These are phyloP conservation scores for Eimeria falciformis DNA, from an alignment of 169 alveolate genomes.

Conservation along the genomic window DNA sequence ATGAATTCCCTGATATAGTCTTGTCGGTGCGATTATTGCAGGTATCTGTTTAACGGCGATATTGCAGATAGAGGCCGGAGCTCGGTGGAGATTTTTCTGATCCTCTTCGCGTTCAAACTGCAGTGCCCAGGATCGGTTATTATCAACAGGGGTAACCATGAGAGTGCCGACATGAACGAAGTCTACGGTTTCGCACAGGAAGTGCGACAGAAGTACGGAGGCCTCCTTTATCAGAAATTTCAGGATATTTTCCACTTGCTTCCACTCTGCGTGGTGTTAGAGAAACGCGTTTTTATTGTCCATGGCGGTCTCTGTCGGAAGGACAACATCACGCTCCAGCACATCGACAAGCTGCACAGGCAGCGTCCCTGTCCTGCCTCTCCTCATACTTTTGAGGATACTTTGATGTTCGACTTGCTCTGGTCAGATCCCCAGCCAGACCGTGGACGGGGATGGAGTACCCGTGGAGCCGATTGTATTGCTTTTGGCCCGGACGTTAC, in stretches of 20 bases:
- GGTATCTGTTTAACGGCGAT: constrained; percentile 94
- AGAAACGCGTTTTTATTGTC: constrained; percentile 89
- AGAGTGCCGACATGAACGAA: constrained; percentile 93
- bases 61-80: constrained; percentile 94
- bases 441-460: constrained; percentile 88
- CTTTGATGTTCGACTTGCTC: constrained; percentile 91
- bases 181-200: constrained; percentile 91
- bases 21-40: neutral
- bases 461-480: constrained; percentile 93
- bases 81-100: constrained; percentile 89
- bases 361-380: constrained; percentile 91
- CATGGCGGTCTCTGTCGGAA: constrained; percentile 94
- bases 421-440: constrained; percentile 94
- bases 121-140: constrained; percentile 88
- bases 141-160: constrained; percentile 94
- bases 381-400: constrained; percentile 89
- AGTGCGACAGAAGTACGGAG: constrained; percentile 89
- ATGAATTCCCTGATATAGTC: neutral
- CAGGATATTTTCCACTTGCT: constrained; percentile 90
- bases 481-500: constrained; percentile 95
- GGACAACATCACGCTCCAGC: constrained; percentile 89
- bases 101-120: constrained; percentile 91
- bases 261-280: constrained; percentile 89
- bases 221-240: constrained; percentile 89
- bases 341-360: constrained; percentile 88